phyloP scores from a whole-genome alignment of 768 basidiomycete species.

The Mycena vitilis region DNA sequence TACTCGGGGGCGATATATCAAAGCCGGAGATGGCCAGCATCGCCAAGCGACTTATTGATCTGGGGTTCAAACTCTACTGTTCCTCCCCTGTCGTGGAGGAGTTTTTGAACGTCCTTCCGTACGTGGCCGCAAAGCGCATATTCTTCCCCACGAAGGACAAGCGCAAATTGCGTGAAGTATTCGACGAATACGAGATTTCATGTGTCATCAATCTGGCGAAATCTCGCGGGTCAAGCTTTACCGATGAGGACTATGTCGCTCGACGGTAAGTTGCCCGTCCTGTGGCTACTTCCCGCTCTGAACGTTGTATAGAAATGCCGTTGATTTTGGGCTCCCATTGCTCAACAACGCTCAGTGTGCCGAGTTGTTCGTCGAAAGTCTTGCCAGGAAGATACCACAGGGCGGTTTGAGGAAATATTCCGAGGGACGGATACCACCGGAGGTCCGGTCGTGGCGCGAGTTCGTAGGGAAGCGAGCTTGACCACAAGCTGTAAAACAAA shows the following conservation, averaged over 20 bases:
- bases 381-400: slow-evolving; percentile 85
- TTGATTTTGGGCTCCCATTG: slow-evolving; percentile 94
- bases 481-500: slow-evolving; percentile 36
- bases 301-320: slow-evolving; percentile 75
- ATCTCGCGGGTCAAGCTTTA: slow-evolving; percentile 75
- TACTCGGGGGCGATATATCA: slow-evolving; percentile 90
- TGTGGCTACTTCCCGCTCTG: slow-evolving; percentile 8
- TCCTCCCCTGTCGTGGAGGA: slow-evolving; percentile 84
- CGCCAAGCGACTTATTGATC: slow-evolving; percentile 81
- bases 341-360: slow-evolving; percentile 93
- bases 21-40: slow-evolving; percentile 89
- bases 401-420: slow-evolving; percentile 83
- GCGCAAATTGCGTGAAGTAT: slow-evolving; percentile 92
- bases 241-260: slow-evolving; percentile 97
- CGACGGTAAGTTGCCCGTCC: slow-evolving; percentile 67
- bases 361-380: slow-evolving; percentile 88
- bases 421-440: slow-evolving; percentile 90
- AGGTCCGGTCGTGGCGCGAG: slow-evolving; percentile 93
- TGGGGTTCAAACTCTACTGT: slow-evolving; percentile 97
- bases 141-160: slow-evolving; percentile 98
- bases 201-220: slow-evolving; percentile 94
- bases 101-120: slow-evolving; percentile 81
- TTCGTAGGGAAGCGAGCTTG: slow-evolving; percentile 82
- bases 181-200: slow-evolving; percentile 94
- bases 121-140: slow-evolving; percentile 87